Percentiles rank a stretch among this genome's conserved stretches.
These are phyloP conservation scores for Dendrostoma leiphaemia DNA, from an alignment of 2,329 filamentous ascomycete species.

Conservation along the genomic window DNA sequence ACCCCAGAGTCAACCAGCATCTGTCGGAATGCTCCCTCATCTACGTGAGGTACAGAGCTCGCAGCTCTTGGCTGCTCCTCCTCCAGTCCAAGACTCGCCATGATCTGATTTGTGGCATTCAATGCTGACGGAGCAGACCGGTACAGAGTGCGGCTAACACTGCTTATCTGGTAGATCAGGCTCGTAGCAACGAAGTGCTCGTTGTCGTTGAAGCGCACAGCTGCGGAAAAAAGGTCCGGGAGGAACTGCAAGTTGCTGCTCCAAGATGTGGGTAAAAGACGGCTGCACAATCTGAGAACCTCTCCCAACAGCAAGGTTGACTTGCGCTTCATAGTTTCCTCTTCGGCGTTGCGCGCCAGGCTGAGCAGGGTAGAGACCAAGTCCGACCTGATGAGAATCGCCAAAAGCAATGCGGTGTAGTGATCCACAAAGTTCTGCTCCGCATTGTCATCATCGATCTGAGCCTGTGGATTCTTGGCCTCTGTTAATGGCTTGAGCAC, in stretches of 20 bases:
- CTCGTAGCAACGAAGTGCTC: constrained; percentile 78
- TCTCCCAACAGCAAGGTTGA: constrained; percentile 89
- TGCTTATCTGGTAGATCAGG: constrained; percentile 97
- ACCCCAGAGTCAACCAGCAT: constrained; percentile 77
- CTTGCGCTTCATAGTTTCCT: constrained; percentile 75
- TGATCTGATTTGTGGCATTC: constrained; percentile 35
- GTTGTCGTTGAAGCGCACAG: constrained; percentile 68
- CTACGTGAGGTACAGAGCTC: constrained; percentile 44
- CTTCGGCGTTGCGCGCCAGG: constrained; percentile 67
- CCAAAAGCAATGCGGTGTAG: constrained; percentile 85
- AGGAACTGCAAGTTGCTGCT: constrained; percentile 84
- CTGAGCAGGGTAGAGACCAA: constrained; percentile 62
- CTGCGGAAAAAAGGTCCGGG: constrained; percentile 78
- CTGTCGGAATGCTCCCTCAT: constrained; percentile 64
- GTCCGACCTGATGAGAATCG: constrained; percentile 79
- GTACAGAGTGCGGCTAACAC: constrained; percentile 89
- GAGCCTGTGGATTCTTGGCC: constrained; percentile 46
- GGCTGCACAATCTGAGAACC: constrained; percentile 83
- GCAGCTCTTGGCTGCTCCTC: constrained; percentile 57
- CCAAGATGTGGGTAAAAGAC: constrained; percentile 77
- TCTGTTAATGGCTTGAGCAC: constrained; percentile 66
- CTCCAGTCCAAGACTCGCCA: constrained; percentile 44
- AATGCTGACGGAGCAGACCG: constrained; percentile 61
- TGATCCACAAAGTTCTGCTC: constrained; percentile 89
- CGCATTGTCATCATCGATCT: constrained; percentile 64